Percentiles rank a stretch among this genome's conserved stretches.
phyloP scores from a whole-genome alignment of 371 early-diverging fungal species.

The Parasitella parasitica region DNA sequence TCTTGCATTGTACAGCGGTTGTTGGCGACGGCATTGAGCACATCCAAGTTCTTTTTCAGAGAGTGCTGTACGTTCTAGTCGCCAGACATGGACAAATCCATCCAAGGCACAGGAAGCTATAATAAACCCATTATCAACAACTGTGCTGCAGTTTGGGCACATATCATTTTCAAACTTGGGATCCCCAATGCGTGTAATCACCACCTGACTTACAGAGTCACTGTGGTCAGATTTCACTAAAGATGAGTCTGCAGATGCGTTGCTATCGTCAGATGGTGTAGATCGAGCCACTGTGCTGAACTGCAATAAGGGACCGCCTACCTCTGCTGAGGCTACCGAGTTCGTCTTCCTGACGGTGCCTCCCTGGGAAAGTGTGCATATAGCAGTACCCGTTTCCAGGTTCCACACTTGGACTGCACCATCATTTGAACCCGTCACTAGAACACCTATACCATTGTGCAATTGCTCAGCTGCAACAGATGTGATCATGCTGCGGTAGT shows the following conservation, averaged over 20 bases:
- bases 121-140: constrained; percentile 37
- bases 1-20: background rate
- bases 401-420: constrained; percentile 80
- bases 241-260: background rate
- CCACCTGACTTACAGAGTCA: constrained; percentile 34
- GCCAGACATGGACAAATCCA: constrained; percentile 39
- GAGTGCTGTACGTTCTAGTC: constrained; percentile 26
- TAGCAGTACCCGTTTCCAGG: constrained; percentile 61
- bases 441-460: constrained; percentile 27
- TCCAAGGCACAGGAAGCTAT: constrained; percentile 37
- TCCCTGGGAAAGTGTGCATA: constrained; percentile 34
- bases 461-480: constrained; percentile 27
- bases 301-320: constrained; percentile 16
- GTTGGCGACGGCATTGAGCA: constrained; percentile 21
- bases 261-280: background rate
- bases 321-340: constrained; percentile 10
- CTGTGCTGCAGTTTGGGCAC: constrained; percentile 32
- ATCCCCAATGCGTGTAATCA: constrained; percentile 29
- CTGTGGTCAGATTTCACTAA: constrained; percentile 17
- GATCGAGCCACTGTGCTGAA: constrained; percentile 15
- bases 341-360: background rate
- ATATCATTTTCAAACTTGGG: constrained; percentile 27
- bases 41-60: constrained; percentile 20
- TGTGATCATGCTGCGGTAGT: constrained; percentile 26
- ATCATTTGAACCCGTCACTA: constrained; percentile 71